These are phyloP conservation scores for Aspergillus sp. DNA, from an alignment of 2,329 filamentous ascomycete species.

Conservation along the genomic window DNA sequence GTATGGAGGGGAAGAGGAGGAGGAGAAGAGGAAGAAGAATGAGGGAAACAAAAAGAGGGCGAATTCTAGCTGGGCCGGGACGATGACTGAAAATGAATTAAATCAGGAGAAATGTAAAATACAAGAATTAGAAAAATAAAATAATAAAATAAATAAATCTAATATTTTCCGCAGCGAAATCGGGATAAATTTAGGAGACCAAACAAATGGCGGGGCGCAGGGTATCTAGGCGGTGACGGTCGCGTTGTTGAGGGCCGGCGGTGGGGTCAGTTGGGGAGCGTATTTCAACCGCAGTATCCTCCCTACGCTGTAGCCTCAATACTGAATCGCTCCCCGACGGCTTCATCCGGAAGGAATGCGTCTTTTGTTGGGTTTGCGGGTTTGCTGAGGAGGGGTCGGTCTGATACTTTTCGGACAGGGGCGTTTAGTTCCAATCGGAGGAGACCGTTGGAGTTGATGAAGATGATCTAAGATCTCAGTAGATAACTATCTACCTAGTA, in stretches of 20 bases:
- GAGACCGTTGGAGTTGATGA: not conserved
- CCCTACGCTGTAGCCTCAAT: constrained; percentile 26
- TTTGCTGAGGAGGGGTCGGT: not conserved
- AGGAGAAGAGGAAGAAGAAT: constrained; percentile 6
- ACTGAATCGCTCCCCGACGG: constrained; percentile 14
- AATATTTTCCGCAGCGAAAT: too few relatives aligned
- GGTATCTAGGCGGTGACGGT: not conserved
- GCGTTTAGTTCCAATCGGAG: not conserved
- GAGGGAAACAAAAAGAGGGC: not conserved
- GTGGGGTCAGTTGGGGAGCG: constrained; percentile 16
- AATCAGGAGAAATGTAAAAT: too few relatives aligned
- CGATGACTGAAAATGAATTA: not conserved
- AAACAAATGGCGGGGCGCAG: too few relatives aligned
- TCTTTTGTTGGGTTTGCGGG: constrained; percentile 12
- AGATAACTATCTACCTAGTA: too few relatives aligned
- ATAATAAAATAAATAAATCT: too few relatives aligned
- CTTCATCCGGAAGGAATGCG: constrained; percentile 4
- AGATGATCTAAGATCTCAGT: too few relatives aligned
- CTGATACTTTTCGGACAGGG: constrained; percentile 3
- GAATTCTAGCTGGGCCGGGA: not conserved
- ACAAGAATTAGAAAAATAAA: too few relatives aligned
- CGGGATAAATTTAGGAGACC: too few relatives aligned
- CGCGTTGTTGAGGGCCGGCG: constrained; percentile 16
- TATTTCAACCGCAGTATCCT: constrained; percentile 22
- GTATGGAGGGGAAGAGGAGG: constrained; percentile 6